A percentile compares a stretch with the other conserved stretches of the same genome.
Conservation (phyloP, 148 eudicot genomes). For the Rhododendron simsii region DNA sequence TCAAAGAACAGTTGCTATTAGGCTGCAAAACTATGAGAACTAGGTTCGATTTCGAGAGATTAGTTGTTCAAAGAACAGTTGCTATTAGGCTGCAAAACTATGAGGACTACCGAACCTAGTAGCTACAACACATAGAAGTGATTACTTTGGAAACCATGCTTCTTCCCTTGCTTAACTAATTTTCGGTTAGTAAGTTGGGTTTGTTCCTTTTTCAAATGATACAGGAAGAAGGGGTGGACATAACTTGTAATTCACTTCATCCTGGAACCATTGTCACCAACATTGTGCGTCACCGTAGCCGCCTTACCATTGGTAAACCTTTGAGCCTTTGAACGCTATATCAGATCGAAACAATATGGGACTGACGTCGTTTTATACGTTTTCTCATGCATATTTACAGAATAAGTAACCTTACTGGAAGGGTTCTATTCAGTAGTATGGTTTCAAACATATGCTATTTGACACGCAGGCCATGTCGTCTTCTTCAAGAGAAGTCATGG, state of each 20-base stretch:
- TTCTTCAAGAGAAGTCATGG: too few species aligned
- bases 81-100: background rate
- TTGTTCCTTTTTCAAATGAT: background rate
- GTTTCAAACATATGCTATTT: too few species aligned
- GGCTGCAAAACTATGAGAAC: background rate
- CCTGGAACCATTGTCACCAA: conserved; percentile 56
- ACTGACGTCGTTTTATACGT: too few species aligned
- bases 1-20: background rate
- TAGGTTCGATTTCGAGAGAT: background rate
- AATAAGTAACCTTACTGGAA: too few species aligned
- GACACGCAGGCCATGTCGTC: too few species aligned
- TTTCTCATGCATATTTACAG: too few species aligned
- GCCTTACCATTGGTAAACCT: conserved; percentile 30
- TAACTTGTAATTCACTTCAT: conserved; percentile 68
- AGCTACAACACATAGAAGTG: background rate
- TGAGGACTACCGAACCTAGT: background rate
- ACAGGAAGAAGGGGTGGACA: conserved; percentile 51
- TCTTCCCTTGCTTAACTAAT: too few species aligned
- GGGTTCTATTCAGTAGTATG: too few species aligned
- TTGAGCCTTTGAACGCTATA: background rate
- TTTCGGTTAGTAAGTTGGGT: background rate
- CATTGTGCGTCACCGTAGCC: conserved; percentile 41
- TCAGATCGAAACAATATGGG: background rate
- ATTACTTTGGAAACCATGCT: background rate
- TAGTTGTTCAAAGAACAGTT: background rate